These are phyloP conservation scores for Aristolochia fimbriata DNA, from an alignment of 164 flowering plant genomes.

Conservation along the genomic window DNA sequence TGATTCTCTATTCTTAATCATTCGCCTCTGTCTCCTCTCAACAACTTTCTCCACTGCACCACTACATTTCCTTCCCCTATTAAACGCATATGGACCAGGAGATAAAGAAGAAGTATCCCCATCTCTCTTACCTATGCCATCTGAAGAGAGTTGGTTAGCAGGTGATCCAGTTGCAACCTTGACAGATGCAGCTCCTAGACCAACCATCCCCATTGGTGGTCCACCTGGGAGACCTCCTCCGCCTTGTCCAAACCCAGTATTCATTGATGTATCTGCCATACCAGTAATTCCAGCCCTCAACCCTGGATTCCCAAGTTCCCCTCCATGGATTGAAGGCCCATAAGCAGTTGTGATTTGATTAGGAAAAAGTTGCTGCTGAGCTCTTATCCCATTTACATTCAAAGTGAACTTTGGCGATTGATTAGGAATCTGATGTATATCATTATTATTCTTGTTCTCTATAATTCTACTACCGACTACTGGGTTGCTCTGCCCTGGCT, in stretches of 20 bases:
- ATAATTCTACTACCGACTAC: conserved; percentile 3
- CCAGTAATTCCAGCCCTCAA: conserved; percentile 44
- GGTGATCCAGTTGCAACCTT: conserved; percentile 48
- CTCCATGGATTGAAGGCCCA: conserved; percentile 27
- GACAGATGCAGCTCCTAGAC: conserved; percentile 40
- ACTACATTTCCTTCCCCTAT: conserved; percentile 47
- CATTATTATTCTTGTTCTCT: conserved; percentile 5
- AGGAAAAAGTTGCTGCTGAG: conserved; percentile 28
- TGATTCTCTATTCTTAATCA: conserved; percentile 93
- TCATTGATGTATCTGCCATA: conserved; percentile 30
- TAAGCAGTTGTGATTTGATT: conserved; percentile 32
- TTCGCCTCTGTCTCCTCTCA: conserved; percentile 85
- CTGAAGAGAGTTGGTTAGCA: conserved; percentile 54
- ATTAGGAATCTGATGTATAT: conserved; percentile 7
- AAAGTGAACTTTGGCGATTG: conserved; percentile 15
- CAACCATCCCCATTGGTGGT: conserved; percentile 44
- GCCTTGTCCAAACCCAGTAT: conserved; percentile 28
- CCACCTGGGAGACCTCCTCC: conserved; percentile 23
- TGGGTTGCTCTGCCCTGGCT: conserved; percentile 12
- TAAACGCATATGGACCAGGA: conserved; percentile 63
- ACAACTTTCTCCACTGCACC: conserved; percentile 70
- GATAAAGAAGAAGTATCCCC: conserved; percentile 78
- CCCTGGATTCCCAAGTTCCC: conserved; percentile 36
- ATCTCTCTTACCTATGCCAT: conserved; percentile 61
- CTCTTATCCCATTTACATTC: conserved; percentile 17